phyloP scores from a whole-genome alignment of 257 asterid genomes.

The Nicotiana benthamiana region DNA sequence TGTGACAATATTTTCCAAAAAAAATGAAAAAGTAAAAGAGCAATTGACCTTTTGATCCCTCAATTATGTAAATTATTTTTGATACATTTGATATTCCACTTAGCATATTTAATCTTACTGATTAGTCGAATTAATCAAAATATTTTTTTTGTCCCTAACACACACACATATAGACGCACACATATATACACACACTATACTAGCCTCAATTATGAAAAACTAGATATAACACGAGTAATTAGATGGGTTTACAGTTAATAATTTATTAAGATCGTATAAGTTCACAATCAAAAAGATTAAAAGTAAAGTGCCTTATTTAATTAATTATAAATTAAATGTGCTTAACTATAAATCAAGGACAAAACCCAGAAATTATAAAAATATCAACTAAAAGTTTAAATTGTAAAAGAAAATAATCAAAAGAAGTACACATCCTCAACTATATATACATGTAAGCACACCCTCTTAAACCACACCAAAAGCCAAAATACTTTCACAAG shows the following conservation, averaged over 20 bases:
- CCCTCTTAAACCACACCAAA: background rate
- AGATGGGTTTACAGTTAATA: background rate
- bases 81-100: background rate
- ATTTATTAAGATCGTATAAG: background rate
- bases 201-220: no score
- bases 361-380: background rate
- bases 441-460: background rate
- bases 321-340: background rate
- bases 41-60: background rate
- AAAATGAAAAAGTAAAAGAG: background rate
- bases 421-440: background rate
- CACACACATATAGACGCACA: no score
- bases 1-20: no score
- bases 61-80: background rate
- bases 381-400: background rate
- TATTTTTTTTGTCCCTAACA: background rate
- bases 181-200: no score
- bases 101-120: background rate
- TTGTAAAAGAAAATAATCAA: background rate
- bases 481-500: slow-evolving; percentile 1
- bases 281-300: background rate
- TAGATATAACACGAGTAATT: background rate
- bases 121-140: background rate
- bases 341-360: background rate
- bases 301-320: background rate